Conservation (phyloP, 306 rosid genomes). For the Ochetophila trinervis region DNA sequence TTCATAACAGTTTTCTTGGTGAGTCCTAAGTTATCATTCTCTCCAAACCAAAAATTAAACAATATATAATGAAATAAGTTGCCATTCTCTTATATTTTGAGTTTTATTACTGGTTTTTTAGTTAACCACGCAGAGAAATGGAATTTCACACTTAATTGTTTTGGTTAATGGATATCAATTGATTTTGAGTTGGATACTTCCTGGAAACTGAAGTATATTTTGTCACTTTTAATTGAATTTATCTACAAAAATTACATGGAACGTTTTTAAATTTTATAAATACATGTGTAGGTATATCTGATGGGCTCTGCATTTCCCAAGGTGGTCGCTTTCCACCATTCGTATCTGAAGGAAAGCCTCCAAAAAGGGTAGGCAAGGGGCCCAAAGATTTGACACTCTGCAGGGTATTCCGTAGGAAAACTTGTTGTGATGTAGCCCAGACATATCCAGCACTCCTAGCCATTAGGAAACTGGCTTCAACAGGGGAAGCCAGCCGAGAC, state of each 20-base stretch:
- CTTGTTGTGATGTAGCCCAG: constrained; percentile 83
- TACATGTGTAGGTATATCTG: constrained; percentile 46
- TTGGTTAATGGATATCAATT: neutral
- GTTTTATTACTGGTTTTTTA: neutral
- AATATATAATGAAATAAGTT: neutral
- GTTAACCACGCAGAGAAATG: neutral
- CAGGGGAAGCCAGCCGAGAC: constrained; percentile 78
- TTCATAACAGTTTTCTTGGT: neutral
- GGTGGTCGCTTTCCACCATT: constrained; percentile 85
- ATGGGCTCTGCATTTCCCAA: constrained; percentile 74
- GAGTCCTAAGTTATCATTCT: neutral
- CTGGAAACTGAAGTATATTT: neutral
- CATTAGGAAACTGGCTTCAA: constrained; percentile 71
- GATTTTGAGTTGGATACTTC: neutral
- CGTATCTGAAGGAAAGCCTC: constrained; percentile 70
- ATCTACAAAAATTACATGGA: too few species aligned
- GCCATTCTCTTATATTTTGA: neutral
- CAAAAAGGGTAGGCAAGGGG: constrained; percentile 54
- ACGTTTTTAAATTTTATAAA: too few species aligned
- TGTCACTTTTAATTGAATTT: neutral
- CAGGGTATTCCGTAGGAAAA: constrained; percentile 70
- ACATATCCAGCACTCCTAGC: constrained; percentile 77
- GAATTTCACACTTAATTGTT: neutral
- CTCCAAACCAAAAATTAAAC: too few species aligned
- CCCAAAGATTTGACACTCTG: constrained; percentile 81